These are phyloP conservation scores for Mycena vulgaris DNA, from an alignment of 768 basidiomycete genomes.

Conservation along the genomic window DNA sequence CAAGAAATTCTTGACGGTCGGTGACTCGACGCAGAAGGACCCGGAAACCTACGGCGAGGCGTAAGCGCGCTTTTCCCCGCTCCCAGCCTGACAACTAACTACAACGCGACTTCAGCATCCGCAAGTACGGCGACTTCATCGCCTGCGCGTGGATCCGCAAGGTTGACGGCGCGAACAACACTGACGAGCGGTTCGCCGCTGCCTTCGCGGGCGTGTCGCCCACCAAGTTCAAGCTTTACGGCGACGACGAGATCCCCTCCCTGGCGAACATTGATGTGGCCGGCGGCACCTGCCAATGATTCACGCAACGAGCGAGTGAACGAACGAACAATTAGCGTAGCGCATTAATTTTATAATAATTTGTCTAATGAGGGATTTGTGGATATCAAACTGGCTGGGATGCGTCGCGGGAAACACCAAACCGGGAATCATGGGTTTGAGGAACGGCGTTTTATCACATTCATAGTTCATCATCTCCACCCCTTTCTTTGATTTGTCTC, in stretches of 20 bases:
- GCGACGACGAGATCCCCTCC: constrained; percentile 53
- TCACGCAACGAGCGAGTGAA: not conserved
- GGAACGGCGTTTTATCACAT: too few relatives aligned
- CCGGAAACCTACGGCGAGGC: constrained; percentile 61
- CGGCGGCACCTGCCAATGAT: constrained; percentile 54
- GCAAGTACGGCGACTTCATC: constrained; percentile 54
- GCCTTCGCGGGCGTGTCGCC: constrained; percentile 54
- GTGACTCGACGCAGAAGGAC: constrained; percentile 63
- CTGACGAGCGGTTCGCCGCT: constrained; percentile 52
- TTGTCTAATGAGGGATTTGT: not conserved
- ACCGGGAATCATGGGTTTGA: too few relatives aligned
- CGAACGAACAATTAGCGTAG: not conserved
- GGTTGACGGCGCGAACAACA: constrained; percentile 62
- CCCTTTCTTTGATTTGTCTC: not conserved
- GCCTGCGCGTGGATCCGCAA: constrained; percentile 60
- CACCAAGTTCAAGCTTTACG: constrained; percentile 52
- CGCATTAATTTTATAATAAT: constrained; percentile 4
- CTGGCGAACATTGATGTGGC: constrained; percentile 56
- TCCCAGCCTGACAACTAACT: not conserved
- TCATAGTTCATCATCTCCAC: not conserved
- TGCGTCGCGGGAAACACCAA: too few relatives aligned
- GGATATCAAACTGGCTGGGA: constrained; percentile 2
- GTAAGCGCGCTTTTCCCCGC: constrained; percentile 46
- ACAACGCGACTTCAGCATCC: constrained; percentile 46
- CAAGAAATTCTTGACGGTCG: constrained; percentile 59